Conservation (phyloP, 345 rosid genomes). For the Populus nigra region DNA sequence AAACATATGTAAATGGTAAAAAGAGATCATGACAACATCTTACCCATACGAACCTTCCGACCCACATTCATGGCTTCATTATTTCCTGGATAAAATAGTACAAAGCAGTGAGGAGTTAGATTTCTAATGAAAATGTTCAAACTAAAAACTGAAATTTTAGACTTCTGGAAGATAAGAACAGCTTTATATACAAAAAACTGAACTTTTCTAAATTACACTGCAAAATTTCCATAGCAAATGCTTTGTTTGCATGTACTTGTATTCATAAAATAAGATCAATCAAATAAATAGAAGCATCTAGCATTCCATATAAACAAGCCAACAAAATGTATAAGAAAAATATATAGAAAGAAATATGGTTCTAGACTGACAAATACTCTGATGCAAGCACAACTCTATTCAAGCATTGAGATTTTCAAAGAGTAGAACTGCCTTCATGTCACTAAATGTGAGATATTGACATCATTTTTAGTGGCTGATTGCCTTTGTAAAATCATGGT, state of each 20-base stretch:
- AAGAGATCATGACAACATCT: not conserved
- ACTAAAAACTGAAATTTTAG: not conserved
- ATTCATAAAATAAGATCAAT: not conserved
- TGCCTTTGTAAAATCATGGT: not conserved
- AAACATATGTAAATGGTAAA: not conserved
- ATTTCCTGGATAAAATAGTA: not conserved
- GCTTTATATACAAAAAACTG: not conserved
- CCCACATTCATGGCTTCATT: not conserved
- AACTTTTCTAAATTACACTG: not conserved
- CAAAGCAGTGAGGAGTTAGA: constrained; percentile 1
- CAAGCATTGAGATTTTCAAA: not conserved
- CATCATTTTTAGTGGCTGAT: not conserved
- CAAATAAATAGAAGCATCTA: not conserved
- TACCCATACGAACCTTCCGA: constrained; percentile 9
- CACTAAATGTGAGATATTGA: not conserved
- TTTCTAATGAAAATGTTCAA: not conserved
- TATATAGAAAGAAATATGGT: not conserved
- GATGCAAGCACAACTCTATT: not conserved
- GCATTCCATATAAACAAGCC: not conserved
- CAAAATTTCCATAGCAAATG: not conserved
- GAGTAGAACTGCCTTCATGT: not conserved
- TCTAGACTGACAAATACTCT: not conserved
- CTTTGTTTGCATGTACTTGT: not conserved
- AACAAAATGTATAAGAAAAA: not conserved
- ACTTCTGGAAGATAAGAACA: not conserved